Evolutionary conservation across 1,139 yeast genomes (phyloP).

Genomic region (Taphrina betulina): DNA sequence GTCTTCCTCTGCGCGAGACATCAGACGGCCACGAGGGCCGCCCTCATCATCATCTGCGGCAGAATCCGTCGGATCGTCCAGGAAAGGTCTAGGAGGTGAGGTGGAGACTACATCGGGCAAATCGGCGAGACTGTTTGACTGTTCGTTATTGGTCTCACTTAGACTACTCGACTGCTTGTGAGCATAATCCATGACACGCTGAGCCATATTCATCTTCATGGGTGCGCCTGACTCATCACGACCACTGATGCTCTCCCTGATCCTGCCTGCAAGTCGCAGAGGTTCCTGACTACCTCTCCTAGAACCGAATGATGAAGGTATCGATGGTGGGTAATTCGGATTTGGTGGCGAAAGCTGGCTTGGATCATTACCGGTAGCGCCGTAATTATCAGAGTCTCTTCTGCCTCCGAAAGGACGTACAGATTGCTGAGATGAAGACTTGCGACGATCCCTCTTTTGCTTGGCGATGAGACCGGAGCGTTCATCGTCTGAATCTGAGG

Average conservation of each 20-base stretch:
- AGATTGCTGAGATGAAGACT: constrained; percentile 29
- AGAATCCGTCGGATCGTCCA: constrained; percentile 8
- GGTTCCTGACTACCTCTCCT: constrained; percentile 16
- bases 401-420: constrained; percentile 3
- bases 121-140: constrained; percentile 14
- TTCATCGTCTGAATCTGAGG: constrained; percentile 20
- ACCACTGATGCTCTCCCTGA: constrained; percentile 24
- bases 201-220: constrained; percentile 28
- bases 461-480: constrained; percentile 20
- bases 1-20: constrained; percentile 33
- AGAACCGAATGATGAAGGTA: constrained; percentile 30
- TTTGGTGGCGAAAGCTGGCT: constrained; percentile 7
- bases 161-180: not conserved
- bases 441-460: constrained; percentile 9
- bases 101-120: constrained; percentile 26
- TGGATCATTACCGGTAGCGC: constrained; percentile 1
- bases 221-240: constrained; percentile 22
- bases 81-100: constrained; percentile 4
- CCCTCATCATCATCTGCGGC: constrained; percentile 16
- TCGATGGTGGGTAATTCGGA: constrained; percentile 31
- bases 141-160: not conserved
- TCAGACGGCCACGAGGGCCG: constrained; percentile 10
- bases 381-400: constrained; percentile 26
- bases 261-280: not conserved
- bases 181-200: constrained; percentile 25